Evolutionary conservation across 2,329 filamentous ascomycete species (phyloP), one percentile per base, ranked within the genome.

Genomic region (Tolypocladium guangdongense): DNA sequence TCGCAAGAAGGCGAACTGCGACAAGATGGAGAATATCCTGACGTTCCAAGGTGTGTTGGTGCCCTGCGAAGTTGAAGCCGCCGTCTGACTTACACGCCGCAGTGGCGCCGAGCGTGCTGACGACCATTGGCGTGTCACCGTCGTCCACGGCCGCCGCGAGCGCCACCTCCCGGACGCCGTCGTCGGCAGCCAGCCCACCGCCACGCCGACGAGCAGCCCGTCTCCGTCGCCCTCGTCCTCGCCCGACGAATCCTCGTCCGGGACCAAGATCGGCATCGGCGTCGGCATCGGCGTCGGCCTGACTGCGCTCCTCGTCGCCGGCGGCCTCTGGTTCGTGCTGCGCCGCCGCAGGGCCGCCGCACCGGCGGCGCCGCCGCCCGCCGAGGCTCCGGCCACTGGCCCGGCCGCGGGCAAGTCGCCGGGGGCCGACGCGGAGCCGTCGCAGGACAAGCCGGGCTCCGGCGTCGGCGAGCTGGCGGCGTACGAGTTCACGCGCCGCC

Each of bases 1-100:
- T 49, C 4, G 11, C 53, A 51, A 53, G 7, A 33, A n/a, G n/a
- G 32, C 38, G 3, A 45, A 56, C 3, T 55, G 49, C 38, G 50
- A 50, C 7, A 52, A 49, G 18, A 7, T 14, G 12, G 24, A 49
- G 20, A 47, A 52, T 22, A 10, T 54, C 11, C 22, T 54, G n/a
- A 8, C 16, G 6, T 54, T 54, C 22, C 35, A 35, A 43, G 53
- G 53, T 52, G 22, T 14, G 52, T 43, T 43, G 14, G 8, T 20
- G 36, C 7, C n/a, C n/a, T n/a, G n/a, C n/a, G n/a, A n/a, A n/a
- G n/a, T n/a, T n/a, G n/a, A n/a, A n/a, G n/a, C n/a, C n/a, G n/a
- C 32, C 32, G 10, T 33, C 32, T 33, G 32, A 33, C 41, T 45
- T 2, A 18, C 22, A 38, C 7, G 0, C 4, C 7, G 18, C 49